Evolutionary conservation across 2,329 filamentous ascomycete species (phyloP), one percentile per base, ranked within the genome.

Genomic region (Macroventuria anomochaeta): DNA sequence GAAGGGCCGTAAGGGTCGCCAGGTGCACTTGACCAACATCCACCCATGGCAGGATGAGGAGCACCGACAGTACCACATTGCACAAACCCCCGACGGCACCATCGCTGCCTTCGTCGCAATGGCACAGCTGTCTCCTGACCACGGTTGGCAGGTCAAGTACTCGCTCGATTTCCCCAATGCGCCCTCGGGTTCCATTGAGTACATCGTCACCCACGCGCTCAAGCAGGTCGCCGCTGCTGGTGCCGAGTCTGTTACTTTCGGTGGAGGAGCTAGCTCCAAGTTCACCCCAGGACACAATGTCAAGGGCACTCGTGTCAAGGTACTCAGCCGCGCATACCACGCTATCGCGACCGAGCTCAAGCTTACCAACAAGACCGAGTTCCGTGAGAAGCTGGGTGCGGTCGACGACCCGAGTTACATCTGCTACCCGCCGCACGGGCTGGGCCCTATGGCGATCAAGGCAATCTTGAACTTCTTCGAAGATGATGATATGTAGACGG

Each of bases 71-170:
- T 97, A 96, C 79, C 90, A 93, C 70, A 89, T 91, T 65, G 89
- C 91, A 8, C 83, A 88, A 61, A 89, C 89, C 61, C 82, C 84
- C 67, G 83, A 90, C 13, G 89, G 89, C 58, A 85, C 83, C 55
- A 85, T 97, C 51, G 83, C 83, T 34, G 88, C 89, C 28, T 83
- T 97, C 53, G 88, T 93, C n/a, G 87, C 93, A 7, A 80, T 97
- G 65, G 89, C 90, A 46, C 89, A 91, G 73, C 85, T 97, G 23
- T 85, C 89, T 3, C 90, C 91, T 2, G 81, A 85, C 29, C 85
- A 96, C 71, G 93, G 93, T 48, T 96, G 91, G 86, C 93, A 97
- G 79, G 88, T 96, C 71, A 97, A 97, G 79, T 96, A 95, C 80
- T 90, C 89, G n/a, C 85, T 97, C 48, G 91, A 97, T 75, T 96